Percentiles rank a stretch among this genome's conserved stretches.
Evolutionary conservation across 2,329 filamentous ascomycete species (phyloP).

Genomic region (Westerdykella sp.): DNA sequence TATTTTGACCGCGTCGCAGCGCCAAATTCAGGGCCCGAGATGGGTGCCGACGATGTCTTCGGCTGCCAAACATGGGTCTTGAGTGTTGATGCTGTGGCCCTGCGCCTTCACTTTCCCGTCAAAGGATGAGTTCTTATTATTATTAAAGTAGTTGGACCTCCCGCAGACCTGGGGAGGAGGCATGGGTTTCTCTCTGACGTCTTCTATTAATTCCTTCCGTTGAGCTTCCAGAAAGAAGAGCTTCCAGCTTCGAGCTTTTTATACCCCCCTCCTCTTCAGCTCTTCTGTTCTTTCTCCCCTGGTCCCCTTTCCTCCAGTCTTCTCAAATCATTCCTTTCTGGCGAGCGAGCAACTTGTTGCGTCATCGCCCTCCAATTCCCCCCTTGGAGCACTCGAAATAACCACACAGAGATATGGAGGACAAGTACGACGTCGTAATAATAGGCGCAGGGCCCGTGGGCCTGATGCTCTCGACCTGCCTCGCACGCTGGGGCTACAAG

Average conservation of each 20-base stretch:
- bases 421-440: constrained; percentile 67
- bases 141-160: too few relatives aligned
- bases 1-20: neutral
- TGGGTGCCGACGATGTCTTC: constrained; percentile 11
- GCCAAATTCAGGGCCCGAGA: constrained; percentile 5
- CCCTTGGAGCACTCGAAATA: constrained; percentile 5
- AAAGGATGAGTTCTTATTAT: too few relatives aligned
- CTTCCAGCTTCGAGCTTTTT: neutral
- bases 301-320: neutral
- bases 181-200: constrained; percentile 1
- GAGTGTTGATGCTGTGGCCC: constrained; percentile 2
- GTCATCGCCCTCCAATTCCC: neutral
- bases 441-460: constrained; percentile 86
- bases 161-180: too few relatives aligned
- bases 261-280: constrained; percentile 1
- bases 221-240: neutral
- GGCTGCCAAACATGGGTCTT: constrained; percentile 14
- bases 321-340: neutral
- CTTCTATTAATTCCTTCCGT: neutral
- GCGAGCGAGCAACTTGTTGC: neutral
- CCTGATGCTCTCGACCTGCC: constrained; percentile 77
- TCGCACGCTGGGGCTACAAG: constrained; percentile 88
- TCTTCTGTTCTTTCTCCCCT: neutral
- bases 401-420: constrained; percentile 27
- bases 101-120: neutral